Base-by-base conservation (phyloP, 2,329 filamentous ascomycete species). In the Colletotrichum sp. region DNA sequence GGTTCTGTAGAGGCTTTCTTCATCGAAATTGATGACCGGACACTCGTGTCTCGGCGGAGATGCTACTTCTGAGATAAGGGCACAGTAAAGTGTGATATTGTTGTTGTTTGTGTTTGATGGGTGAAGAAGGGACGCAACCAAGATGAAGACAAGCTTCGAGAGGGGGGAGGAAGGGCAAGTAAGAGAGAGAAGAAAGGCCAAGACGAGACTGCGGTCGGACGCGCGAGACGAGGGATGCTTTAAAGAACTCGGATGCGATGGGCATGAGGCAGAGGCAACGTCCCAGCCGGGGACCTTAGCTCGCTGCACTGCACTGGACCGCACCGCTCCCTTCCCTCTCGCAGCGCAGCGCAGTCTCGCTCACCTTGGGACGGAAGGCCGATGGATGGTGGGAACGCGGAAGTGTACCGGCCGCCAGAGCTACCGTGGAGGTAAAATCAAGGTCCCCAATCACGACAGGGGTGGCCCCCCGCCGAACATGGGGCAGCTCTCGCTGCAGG, bases 1-100 rank as follows among this genome's bases (percentile, higher is more conserved):
- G 87, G 84, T 79, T 89, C 87, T 85, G 89, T 84, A 79, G 87
- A 90, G 86, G 86, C 85, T 89, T 91, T 86, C 89, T 91, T 92
- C 91, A 92, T 92, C 90, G 90, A 92, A 87, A 81, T 85, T 66
- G 86, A 83, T 80, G 34, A 76, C 74, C 67, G 75, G 75, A 77
- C 75, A 77, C 72, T 70, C 52, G 74, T 78, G 75, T 75, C 75
- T 71, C 72, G 75, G 75, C 30, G 44, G 36, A 55, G 73, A 21
- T 28, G 39, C n/a, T n/a, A 26, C 15, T 65, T n/a, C 28, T 65
- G 32, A 32, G 63, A 24, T 18, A 7, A n/a, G 7, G 28, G 4
- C 15, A n/a, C 16, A 34, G 6, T 8, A 63, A 32, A 34, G 24
- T 66, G 44, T 52, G 10, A 13, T 73, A 39, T 36, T 69, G 28